Evolutionary conservation across 2,329 filamentous ascomycete genomes (phyloP).

Genomic region (Arthrobotrys iridis): DNA sequence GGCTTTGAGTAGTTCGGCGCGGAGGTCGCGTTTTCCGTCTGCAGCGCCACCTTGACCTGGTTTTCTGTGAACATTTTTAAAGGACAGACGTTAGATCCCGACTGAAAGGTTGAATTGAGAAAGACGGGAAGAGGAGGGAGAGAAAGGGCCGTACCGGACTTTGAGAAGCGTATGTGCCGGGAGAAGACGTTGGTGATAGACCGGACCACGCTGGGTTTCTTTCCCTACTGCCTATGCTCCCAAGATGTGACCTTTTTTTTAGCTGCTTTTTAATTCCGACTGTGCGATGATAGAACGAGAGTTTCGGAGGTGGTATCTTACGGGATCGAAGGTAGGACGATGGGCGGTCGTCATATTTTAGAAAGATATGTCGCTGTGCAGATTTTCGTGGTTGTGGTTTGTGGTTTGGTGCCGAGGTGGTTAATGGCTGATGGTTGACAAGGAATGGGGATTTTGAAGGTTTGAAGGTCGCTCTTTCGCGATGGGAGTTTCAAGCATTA

Average conservation of each 20-base stretch:
- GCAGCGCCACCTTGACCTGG: constrained; percentile 88
- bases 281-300: constrained; percentile 12
- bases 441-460: no score
- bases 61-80: constrained; percentile 66
- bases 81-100: no score
- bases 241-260: not conserved
- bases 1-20: constrained; percentile 86
- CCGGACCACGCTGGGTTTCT: constrained; percentile 89
- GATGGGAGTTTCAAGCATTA: constrained; percentile 22
- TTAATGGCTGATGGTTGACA: no score
- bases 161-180: constrained; percentile 95
- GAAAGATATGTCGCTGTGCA: not conserved
- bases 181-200: constrained; percentile 94
- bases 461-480: not conserved
- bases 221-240: constrained; percentile 80
- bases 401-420: not conserved
- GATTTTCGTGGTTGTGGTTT: not conserved
- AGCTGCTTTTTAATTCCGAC: no score
- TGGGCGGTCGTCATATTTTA: constrained; percentile 68
- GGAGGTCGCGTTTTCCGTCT: constrained; percentile 78
- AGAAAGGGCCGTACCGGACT: constrained; percentile 69
- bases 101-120: no score
- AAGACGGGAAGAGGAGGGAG: not conserved
- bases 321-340: constrained; percentile 95
- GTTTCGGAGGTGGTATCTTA: constrained; percentile 62